phyloP scores from a whole-genome alignment of 192 early-diverging fungal species.

The Linnemannia exigua region DNA sequence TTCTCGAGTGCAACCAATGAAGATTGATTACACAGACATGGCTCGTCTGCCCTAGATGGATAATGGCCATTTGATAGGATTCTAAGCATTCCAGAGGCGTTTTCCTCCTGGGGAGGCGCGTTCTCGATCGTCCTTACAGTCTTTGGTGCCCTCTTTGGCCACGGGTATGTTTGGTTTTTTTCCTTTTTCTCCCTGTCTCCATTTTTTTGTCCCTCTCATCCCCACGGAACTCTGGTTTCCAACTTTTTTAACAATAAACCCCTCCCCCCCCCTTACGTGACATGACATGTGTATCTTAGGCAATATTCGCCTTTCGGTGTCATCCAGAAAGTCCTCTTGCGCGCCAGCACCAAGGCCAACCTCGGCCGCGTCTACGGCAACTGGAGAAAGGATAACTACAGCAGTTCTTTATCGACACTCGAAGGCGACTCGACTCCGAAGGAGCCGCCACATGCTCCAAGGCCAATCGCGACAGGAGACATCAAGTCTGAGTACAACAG shows the following conservation, averaged over 20 bases:
- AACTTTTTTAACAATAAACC: no score
- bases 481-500: no score
- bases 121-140: conserved; percentile 9
- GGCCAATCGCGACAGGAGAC: no score
- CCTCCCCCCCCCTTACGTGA: no score
- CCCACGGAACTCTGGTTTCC: no score
- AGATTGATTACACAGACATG: no score
- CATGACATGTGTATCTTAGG: not conserved
- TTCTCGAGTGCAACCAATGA: no score
- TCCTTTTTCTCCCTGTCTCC: not conserved
- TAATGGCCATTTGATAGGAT: no score
- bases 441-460: no score
- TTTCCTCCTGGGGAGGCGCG: conserved; percentile 18
- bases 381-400: conserved; percentile 16
- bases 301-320: conserved; percentile 10
- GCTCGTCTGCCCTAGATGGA: no score
- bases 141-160: conserved; percentile 9
- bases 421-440: no score
- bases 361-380: conserved; percentile 2
- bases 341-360: conserved; percentile 4
- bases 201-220: not conserved
- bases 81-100: not conserved
- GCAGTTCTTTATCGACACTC: not conserved
- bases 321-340: conserved; percentile 14
- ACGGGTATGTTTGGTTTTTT: conserved; percentile 6